phyloP scores from a whole-genome alignment of 129 eudicot species.

The Helianthus annuus region DNA sequence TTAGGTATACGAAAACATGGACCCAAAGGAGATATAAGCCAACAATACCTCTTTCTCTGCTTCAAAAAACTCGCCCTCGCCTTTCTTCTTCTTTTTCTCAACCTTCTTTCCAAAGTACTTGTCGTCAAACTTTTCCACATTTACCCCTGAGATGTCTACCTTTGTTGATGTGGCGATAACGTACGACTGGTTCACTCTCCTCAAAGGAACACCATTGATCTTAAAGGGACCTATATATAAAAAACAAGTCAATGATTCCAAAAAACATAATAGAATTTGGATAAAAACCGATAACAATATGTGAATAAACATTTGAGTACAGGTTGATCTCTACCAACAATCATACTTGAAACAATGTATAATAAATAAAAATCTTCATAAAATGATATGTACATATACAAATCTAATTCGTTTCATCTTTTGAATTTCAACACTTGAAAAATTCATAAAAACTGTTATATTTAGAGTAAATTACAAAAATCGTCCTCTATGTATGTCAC shows the following conservation, averaged over 20 bases:
- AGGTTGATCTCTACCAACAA: background rate
- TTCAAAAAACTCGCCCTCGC: conserved; percentile 69
- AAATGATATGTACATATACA: background rate
- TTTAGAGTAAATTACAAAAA: too few species aligned
- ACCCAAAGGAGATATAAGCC: background rate
- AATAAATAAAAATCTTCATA: background rate
- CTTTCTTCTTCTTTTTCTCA: conserved; percentile 75
- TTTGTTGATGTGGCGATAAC: conserved; percentile 77
- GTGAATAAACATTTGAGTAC: background rate
- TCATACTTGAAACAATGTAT: background rate
- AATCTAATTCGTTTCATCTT: background rate
- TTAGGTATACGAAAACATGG: background rate
- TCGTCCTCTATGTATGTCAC: too few species aligned
- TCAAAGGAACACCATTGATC: conserved; percentile 79
- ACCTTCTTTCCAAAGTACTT: conserved; percentile 61
- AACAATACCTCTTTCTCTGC: conserved; percentile 55
- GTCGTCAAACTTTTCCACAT: conserved; percentile 59
- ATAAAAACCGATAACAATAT: background rate
- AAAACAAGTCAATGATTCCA: background rate
- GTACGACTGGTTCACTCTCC: conserved; percentile 77
- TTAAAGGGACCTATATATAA: conserved; percentile 57
- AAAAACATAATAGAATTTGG: background rate
- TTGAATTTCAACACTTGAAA: too few species aligned
- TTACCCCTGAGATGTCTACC: conserved; percentile 58
- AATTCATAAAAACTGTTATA: too few species aligned